Evolutionary conservation across 2,329 filamentous ascomycete species (phyloP), one percentile per base, ranked within the genome.

Genomic region (Aspergillaceae sp.): DNA sequence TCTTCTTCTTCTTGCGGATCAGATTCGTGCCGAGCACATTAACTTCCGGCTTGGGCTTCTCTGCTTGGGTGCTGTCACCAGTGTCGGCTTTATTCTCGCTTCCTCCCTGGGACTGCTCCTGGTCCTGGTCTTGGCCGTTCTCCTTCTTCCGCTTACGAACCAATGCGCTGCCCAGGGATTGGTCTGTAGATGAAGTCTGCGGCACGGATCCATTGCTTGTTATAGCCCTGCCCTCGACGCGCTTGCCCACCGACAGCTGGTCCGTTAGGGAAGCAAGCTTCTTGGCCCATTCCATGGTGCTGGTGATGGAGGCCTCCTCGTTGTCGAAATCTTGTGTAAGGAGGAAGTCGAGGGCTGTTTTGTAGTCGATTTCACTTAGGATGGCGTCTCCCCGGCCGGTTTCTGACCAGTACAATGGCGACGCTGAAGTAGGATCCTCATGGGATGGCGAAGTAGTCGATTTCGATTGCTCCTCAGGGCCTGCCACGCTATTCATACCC

Each of bases 311-410:
- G 10, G 65, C 57, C 5, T 68, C 58, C 32, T 64, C 53, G 38
- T 64, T 61, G 41, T 66, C 64, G 42, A 72, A 73, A 47, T 73
- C 71, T 44, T 70, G 64, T 9, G 65, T 61, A 6, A 72, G 53
- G 7, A 73, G 59, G 27, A 65, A 62, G 36, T 67, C 60, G 47
- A 66, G 65, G 28, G 66, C 61, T 2, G 52, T 54, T 43, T 68
- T 65, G 50, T 73, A 73, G 47, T 70, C 64, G 29, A 59, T 53
- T 41, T 69, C 61, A 40, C 54, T 60, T 11, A 73, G 51, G 9
- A 70, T 57, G 1, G 68, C 58, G 11, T 69, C 56, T 32, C 62
- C 61, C 11, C 63, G 56, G 37, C 62, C 60, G 3, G 55, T 50
- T 30, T 62, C 56, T 9, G 63, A 63, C 63, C 63, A 67, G 50